phyloP scores from a whole-genome alignment of 352 stramenopile species.

The Pythium biforme region DNA sequence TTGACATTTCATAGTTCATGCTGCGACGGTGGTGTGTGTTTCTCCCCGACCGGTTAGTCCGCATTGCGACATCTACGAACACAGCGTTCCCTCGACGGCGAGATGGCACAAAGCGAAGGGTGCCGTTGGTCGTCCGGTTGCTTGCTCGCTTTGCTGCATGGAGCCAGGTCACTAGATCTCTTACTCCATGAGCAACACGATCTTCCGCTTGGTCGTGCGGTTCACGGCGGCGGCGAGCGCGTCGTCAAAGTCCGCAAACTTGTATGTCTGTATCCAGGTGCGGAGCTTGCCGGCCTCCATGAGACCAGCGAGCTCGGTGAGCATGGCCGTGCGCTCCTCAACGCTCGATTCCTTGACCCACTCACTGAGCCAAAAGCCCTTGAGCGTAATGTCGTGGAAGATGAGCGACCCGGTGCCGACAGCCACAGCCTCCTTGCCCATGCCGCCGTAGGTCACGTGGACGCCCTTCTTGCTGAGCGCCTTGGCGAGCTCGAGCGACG shows the following conservation, averaged over 20 bases:
- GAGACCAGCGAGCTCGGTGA: constrained; percentile 62
- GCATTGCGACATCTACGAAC: too few species aligned
- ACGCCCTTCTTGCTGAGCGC: constrained; percentile 70
- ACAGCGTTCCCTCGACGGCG: too few species aligned
- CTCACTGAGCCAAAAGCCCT: constrained; percentile 86
- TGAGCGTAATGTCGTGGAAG: constrained; percentile 88
- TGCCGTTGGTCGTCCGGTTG: too few species aligned
- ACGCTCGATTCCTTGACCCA: constrained; percentile 68
- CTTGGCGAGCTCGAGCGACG: constrained; percentile 66
- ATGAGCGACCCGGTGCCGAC: constrained; percentile 74
- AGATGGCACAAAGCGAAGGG: too few species aligned
- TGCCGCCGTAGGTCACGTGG: constrained; percentile 80
- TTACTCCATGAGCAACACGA: constrained; percentile 84
- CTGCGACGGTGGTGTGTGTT: background rate
- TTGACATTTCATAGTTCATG: constrained; percentile 1
- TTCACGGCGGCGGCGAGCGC: constrained; percentile 66
- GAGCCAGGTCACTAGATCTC: too few species aligned
- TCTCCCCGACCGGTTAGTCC: background rate
- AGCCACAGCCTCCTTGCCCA: constrained; percentile 69
- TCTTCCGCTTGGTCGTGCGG: constrained; percentile 83
- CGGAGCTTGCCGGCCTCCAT: constrained; percentile 73
- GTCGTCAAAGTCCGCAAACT: constrained; percentile 82
- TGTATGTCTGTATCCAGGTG: constrained; percentile 87
- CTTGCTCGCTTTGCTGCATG: too few species aligned
- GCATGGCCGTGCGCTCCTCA: constrained; percentile 65